Evolutionary conservation across 1,284 basidiomycete genomes (phyloP), one percentile per base, ranked within the genome.

Genomic region (Tylopilus sp.): DNA sequence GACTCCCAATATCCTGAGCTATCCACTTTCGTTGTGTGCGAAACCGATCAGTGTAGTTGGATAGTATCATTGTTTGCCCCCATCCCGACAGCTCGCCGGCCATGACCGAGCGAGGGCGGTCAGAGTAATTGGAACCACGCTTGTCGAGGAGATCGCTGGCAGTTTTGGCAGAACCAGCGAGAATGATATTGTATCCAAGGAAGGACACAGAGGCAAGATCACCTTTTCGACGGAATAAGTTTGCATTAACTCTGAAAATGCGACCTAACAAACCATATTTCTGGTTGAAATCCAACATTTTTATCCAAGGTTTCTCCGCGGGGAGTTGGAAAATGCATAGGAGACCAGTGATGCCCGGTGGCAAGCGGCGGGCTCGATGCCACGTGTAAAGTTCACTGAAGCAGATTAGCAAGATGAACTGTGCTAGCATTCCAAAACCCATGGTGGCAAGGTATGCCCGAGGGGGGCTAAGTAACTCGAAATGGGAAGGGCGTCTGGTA

Each of bases 1-100:
- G 61, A n/a, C 67, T 71, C 3, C 79, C 76, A 15, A 80, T 69
- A 1, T 71, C 69, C 62, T 88, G 72, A 0, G 72, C 66, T 19
- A 79, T 57, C 58, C 66, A 74, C 44, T 70, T 72, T 41, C 72
- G 68, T n/a, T 72, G 72, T 2, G 41, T 29, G 29, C 70, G 63
- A 62, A 75, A 71, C 57, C 72, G 69, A 2, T 74, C 65, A 10
- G 70, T 66, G 38, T 73, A 74, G 16, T 69, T 66, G 33, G 65
- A 67, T 4, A 80, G 69, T 6, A 72, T 66, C 67, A 78, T 70
- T 5, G 71, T 68, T 29, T 74, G 67, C 16, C 67, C 68, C 78
- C 77, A 78, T 15, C 75, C 77, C 9, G 63, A 67, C 3, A 77
- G 63, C 54, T 74, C 70, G 7, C 76, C 73, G 6, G 62, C 57